These are phyloP conservation scores for Evernia prunastri DNA, from an alignment of 495 filamentous ascomycete genomes.

Conservation along the genomic window DNA sequence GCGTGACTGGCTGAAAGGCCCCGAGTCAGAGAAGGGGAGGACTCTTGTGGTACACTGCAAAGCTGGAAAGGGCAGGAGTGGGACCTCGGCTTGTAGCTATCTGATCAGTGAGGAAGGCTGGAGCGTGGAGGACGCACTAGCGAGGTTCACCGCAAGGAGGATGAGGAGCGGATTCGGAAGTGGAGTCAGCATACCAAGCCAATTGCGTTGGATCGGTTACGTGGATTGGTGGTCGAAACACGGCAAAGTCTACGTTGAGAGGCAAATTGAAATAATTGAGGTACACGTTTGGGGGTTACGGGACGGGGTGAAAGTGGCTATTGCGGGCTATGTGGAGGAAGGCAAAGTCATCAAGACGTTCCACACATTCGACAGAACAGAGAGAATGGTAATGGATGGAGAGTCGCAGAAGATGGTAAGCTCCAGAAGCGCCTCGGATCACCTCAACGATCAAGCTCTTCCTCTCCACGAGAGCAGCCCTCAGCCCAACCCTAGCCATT, in stretches of 20 bases:
- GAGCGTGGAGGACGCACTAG: constrained; percentile 68
- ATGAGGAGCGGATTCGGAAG: constrained; percentile 85
- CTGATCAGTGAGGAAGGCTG: constrained; percentile 86
- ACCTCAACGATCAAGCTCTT: constrained; percentile 25
- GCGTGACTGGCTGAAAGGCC: constrained; percentile 70
- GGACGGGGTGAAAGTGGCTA: constrained; percentile 78
- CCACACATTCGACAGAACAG: constrained; percentile 68
- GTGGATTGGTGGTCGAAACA: constrained; percentile 76
- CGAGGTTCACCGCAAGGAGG: constrained; percentile 75
- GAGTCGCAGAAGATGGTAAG: constrained; percentile 39
- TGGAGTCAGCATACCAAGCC: constrained; percentile 90
- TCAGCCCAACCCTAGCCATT: constrained; percentile 13
- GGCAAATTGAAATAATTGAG: constrained; percentile 77
- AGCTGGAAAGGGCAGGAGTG: constrained; percentile 89
- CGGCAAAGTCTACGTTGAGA: constrained; percentile 74
- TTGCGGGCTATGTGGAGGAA: constrained; percentile 81
- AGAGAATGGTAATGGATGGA: constrained; percentile 67
- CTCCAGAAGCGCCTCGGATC: constrained; percentile 17
- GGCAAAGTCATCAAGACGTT: constrained; percentile 79
- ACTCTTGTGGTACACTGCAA: constrained; percentile 95
- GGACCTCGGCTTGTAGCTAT: constrained; percentile 81
- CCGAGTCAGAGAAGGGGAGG: constrained; percentile 45
- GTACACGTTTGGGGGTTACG: constrained; percentile 85
- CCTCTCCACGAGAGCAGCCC: constrained; percentile 18
- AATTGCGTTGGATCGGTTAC: constrained; percentile 83